Evolutionary conservation across 257 asterid genomes (phyloP).

Genomic region (Fraxinus excelsior): DNA sequence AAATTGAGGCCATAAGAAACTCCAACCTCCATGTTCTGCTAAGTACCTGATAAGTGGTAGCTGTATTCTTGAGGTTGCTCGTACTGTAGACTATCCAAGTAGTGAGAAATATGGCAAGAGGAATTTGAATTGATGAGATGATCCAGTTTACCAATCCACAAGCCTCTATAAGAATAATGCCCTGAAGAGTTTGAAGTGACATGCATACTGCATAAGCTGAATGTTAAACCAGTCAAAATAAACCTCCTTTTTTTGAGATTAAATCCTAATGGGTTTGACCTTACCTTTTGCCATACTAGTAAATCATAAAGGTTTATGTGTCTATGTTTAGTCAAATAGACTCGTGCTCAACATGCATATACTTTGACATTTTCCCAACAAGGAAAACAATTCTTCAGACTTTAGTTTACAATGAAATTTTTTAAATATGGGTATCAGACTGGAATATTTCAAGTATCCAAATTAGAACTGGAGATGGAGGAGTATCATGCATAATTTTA

Average conservation of each 20-base stretch:
- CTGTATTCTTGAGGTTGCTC: conserved; percentile 19
- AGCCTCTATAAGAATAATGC: conserved; percentile 32
- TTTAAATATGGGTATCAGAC: not conserved
- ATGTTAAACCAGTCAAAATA: not conserved
- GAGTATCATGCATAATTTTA: not conserved
- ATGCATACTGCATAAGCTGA: not conserved
- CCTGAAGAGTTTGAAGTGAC: conserved; percentile 28
- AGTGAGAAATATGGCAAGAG: conserved; percentile 60
- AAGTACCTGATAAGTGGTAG: conserved; percentile 45
- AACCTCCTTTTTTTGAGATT: not conserved
- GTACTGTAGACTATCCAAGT: conserved; percentile 48
- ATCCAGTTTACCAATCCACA: conserved; percentile 52
- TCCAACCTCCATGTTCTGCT: not conserved
- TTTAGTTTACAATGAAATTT: not conserved
- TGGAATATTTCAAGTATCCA: not conserved
- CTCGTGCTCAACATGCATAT: not conserved
- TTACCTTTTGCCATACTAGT: not conserved
- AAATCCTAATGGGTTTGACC: not conserved
- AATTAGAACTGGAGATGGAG: not conserved
- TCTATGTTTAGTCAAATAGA: not conserved
- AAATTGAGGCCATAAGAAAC: not conserved
- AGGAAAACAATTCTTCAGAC: not conserved
- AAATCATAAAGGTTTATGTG: not conserved
- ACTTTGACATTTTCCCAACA: not conserved
- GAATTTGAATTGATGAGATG: conserved; percentile 42